phyloP scores from a whole-genome alignment of 2,329 filamentous ascomycete species.

The Fusarium sp. region DNA sequence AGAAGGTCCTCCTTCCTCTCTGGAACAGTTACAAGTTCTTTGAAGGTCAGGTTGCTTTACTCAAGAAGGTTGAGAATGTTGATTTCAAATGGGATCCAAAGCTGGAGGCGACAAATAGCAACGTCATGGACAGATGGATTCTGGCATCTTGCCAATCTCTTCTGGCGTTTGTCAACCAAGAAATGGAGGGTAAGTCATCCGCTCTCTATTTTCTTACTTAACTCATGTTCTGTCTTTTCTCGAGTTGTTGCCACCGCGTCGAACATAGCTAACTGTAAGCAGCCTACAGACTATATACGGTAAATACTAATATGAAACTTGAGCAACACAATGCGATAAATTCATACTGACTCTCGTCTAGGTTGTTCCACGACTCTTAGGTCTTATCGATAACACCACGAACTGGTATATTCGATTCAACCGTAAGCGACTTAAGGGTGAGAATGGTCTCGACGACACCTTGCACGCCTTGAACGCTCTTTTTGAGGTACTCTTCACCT shows the following conservation, averaged over 20 bases:
- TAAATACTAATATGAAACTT: not conserved
- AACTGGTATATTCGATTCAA: slow-evolving; percentile 99
- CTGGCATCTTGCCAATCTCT: slow-evolving; percentile 91
- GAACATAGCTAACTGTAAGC: not conserved
- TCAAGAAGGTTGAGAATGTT: slow-evolving; percentile 85
- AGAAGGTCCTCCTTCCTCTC: slow-evolving; percentile 87
- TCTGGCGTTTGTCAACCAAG: slow-evolving; percentile 89
- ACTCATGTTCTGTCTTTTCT: not conserved
- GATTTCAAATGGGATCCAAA: slow-evolving; percentile 83
- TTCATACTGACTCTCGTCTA: not conserved
- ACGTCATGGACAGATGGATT: slow-evolving; percentile 97
- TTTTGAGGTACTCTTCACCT: slow-evolving; percentile 91
- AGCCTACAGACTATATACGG: slow-evolving; percentile 63
- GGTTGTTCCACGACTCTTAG: slow-evolving; percentile 78
- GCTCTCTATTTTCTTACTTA: not conserved
- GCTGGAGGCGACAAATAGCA: slow-evolving; percentile 80
- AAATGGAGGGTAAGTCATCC: slow-evolving; percentile 77
- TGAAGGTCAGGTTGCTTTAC: slow-evolving; percentile 82
- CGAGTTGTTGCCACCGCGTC: not conserved
- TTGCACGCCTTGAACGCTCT: slow-evolving; percentile 91
- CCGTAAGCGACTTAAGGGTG: slow-evolving; percentile 88
- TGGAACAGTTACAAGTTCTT: slow-evolving; percentile 99
- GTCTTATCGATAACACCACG: slow-evolving; percentile 92
- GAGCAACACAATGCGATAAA: not conserved
- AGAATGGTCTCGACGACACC: slow-evolving; percentile 86